Percentiles rank a stretch among this genome's conserved stretches.
Evolutionary conservation across 495 filamentous ascomycete species (phyloP).

Genomic region (Aspergillus bertholletiae): DNA sequence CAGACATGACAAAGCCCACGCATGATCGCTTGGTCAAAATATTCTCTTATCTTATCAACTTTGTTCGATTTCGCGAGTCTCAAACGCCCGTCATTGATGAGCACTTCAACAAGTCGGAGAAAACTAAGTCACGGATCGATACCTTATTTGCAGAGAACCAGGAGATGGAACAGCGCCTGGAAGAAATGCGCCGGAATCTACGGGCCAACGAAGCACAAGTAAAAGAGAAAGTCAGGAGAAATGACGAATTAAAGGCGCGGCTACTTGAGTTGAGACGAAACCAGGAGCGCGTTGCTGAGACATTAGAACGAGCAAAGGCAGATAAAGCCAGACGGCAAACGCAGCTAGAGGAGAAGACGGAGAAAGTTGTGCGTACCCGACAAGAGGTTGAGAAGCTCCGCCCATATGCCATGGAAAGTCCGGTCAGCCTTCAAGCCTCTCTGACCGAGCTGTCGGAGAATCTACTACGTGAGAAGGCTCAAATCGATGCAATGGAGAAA

Average conservation of each 20-base stretch:
- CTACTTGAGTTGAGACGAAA: constrained; percentile 71
- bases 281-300: constrained; percentile 74
- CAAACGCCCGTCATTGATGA: constrained; percentile 83
- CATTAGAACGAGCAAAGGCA: constrained; percentile 68
- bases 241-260: constrained; percentile 77
- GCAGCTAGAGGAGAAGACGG: constrained; percentile 76
- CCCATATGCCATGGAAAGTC: constrained; percentile 87
- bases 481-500: constrained; percentile 83
- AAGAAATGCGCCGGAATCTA: constrained; percentile 73
- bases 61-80: constrained; percentile 91
- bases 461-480: constrained; percentile 68
- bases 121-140: constrained; percentile 81
- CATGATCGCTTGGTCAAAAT: constrained; percentile 84
- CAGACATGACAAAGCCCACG: constrained; percentile 83
- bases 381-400: constrained; percentile 84
- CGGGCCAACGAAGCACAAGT: constrained; percentile 74
- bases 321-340: constrained; percentile 70
- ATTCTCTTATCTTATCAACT: constrained; percentile 96
- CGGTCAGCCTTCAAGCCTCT: constrained; percentile 74
- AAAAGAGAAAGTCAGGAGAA: constrained; percentile 74
- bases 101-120: constrained; percentile 86
- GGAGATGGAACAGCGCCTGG: constrained; percentile 73
- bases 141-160: constrained; percentile 82
- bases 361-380: constrained; percentile 50
- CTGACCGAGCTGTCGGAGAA: constrained; percentile 76